Conservation (phyloP, 495 filamentous ascomycete genomes). For the Aspergillus nanangensis region DNA sequence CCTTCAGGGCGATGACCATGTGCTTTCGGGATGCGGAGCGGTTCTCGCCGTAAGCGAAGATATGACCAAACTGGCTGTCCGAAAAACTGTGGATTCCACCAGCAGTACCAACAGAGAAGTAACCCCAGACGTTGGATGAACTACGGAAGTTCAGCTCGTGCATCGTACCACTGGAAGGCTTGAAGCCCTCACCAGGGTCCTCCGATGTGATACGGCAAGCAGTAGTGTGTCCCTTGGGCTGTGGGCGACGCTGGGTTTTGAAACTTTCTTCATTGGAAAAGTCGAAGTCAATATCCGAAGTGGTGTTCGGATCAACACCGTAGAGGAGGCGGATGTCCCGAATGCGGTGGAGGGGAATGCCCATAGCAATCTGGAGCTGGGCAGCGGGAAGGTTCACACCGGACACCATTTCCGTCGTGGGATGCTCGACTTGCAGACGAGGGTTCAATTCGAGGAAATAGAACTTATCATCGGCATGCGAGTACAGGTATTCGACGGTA, state of each 20-base stretch:
- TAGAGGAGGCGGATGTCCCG: conserved; percentile 95
- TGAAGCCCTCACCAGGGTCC: conserved; percentile 98
- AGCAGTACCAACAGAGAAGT: conserved; percentile 96
- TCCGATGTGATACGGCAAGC: conserved; percentile 99
- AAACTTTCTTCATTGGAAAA: conserved; percentile 84
- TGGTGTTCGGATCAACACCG: conserved; percentile 83
- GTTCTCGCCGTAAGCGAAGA: conserved; percentile 98
- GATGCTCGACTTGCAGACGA: conserved; percentile 97
- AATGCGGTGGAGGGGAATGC: conserved; percentile 91
- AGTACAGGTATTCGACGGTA: conserved; percentile 99
- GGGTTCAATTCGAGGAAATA: conserved; percentile 99
- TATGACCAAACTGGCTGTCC: conserved; percentile 98
- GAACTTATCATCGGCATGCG: conserved; percentile 96
- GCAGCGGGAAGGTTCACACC: conserved; percentile 96
- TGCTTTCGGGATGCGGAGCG: conserved; percentile 93
- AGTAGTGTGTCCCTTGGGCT: conserved; percentile 93
- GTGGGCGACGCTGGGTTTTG: conserved; percentile 80
- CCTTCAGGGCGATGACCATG: conserved; percentile 98
- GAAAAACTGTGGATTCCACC: conserved; percentile 99
- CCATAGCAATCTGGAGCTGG: conserved; percentile 98
- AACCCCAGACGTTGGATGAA: conserved; percentile 99
- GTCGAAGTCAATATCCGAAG: conserved; percentile 92
- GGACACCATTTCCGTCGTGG: conserved; percentile 98
- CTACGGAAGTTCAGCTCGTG: conserved; percentile 98
- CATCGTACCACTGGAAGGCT: conserved; percentile 97